Evolutionary conservation across 805 yeast genomes (phyloP).

Genomic region (Metschnikowia gelsemii): DNA sequence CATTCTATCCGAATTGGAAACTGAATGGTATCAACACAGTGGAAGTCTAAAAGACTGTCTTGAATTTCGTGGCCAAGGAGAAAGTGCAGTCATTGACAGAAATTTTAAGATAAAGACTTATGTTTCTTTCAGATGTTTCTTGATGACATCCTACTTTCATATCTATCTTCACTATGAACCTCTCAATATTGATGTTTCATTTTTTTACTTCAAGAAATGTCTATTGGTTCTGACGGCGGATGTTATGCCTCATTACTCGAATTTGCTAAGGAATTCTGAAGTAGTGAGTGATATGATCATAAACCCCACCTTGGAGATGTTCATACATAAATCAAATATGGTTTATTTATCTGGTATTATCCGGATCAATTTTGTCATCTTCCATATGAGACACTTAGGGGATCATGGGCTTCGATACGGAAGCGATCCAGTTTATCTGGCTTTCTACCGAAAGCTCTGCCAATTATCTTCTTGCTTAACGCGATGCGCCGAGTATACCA

Average conservation of each 20-base stretch:
- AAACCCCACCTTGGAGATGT: constrained; percentile 22
- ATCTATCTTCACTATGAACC: constrained; percentile 21
- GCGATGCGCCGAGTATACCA: constrained; percentile 27
- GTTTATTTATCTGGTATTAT: constrained; percentile 31
- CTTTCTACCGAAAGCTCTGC: constrained; percentile 15
- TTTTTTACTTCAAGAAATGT: constrained; percentile 19
- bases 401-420: constrained; percentile 22
- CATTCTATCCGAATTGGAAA: constrained; percentile 12
- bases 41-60: constrained; percentile 16
- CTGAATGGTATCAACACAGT: constrained; percentile 11
- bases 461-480: constrained; percentile 20
- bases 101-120: constrained; percentile 20
- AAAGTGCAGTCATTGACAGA: constrained; percentile 11
- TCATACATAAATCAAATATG: constrained; percentile 34
- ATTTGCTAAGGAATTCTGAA: constrained; percentile 18
- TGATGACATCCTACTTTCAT: constrained; percentile 21
- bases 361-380: constrained; percentile 31
- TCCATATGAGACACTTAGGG: constrained; percentile 21
- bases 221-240: constrained; percentile 18
- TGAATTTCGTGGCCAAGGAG: constrained; percentile 1
- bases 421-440: constrained; percentile 9
- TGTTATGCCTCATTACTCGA: constrained; percentile 22
- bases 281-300: constrained; percentile 25
- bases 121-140: constrained; percentile 18
- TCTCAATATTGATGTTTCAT: constrained; percentile 12